phyloP scores from a whole-genome alignment of 1,139 yeast genomes.

The Lodderomyces pseudojiufengensis region DNA sequence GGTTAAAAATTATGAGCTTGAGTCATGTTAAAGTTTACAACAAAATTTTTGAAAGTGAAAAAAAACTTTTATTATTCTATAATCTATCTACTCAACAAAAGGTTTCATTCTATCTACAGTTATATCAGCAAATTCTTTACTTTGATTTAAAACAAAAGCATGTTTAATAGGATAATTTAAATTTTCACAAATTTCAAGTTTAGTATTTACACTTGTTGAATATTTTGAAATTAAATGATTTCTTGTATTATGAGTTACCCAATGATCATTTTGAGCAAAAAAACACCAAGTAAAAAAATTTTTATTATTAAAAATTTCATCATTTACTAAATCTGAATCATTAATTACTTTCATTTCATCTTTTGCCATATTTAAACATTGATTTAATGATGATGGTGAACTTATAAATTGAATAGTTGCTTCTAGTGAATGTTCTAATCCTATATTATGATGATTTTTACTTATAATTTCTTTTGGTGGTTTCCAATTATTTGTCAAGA shows the following conservation, averaged over 20 bases:
- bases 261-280: slow-evolving; percentile 56
- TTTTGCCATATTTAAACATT: slow-evolving; percentile 51
- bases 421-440: slow-evolving; percentile 35
- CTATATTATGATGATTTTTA: slow-evolving; percentile 7
- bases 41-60: too few species aligned
- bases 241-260: slow-evolving; percentile 55
- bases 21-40: background rate
- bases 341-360: slow-evolving; percentile 54
- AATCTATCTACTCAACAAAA: too few species aligned
- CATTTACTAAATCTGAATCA: slow-evolving; percentile 40
- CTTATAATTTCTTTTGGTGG: slow-evolving; percentile 1
- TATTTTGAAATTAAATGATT: slow-evolving; percentile 37
- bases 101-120: slow-evolving; percentile 21
- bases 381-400: slow-evolving; percentile 42
- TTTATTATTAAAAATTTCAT: slow-evolving; percentile 44
- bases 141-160: slow-evolving; percentile 56
- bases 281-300: slow-evolving; percentile 44
- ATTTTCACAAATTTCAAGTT: slow-evolving; percentile 28
- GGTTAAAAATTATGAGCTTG: too few species aligned
- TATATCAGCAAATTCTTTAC: slow-evolving; percentile 46
- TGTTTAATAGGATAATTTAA: slow-evolving; percentile 41
- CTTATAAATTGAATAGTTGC: slow-evolving; percentile 43
- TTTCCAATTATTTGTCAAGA: slow-evolving; percentile 6
- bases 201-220: slow-evolving; percentile 2
- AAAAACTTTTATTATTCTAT: too few species aligned